Percentiles rank a stretch among this genome's conserved stretches.
Evolutionary conservation across 768 basidiomycete species (phyloP).

Genomic region (Hypholoma sublateritium): DNA sequence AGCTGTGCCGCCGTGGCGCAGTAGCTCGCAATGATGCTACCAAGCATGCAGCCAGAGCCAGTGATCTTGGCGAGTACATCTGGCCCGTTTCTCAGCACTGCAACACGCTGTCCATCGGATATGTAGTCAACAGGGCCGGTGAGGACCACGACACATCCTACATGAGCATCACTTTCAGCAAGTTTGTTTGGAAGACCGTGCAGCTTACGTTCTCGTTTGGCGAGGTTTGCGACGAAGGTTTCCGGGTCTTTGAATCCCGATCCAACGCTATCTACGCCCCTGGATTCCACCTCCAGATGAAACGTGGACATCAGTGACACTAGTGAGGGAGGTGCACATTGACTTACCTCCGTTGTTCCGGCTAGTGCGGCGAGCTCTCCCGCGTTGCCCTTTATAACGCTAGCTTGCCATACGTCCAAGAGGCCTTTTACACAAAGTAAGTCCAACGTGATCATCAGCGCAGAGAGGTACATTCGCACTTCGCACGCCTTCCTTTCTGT

Average conservation of each 20-base stretch:
- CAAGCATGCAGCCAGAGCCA: slow-evolving; percentile 86
- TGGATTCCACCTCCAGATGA: slow-evolving; percentile 55
- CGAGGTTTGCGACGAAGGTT: slow-evolving; percentile 64
- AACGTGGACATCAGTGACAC: background rate
- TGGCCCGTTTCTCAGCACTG: slow-evolving; percentile 76
- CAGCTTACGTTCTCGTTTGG: slow-evolving; percentile 65
- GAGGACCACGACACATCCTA: slow-evolving; percentile 80
- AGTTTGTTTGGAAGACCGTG: slow-evolving; percentile 22
- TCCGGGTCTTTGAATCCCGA: slow-evolving; percentile 75
- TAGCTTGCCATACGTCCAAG: slow-evolving; percentile 76
- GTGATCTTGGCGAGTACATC: slow-evolving; percentile 76
- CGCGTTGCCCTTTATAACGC: slow-evolving; percentile 94
- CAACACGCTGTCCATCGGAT: slow-evolving; percentile 73
- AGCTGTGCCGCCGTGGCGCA: slow-evolving; percentile 62
- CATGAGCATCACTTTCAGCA: background rate
- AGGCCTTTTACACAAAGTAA: slow-evolving; percentile 46
- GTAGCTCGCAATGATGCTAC: slow-evolving; percentile 76
- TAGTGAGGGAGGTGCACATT: background rate
- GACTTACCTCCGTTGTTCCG: slow-evolving; percentile 68
- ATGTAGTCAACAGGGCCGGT: slow-evolving; percentile 83
- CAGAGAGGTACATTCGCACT: slow-evolving; percentile 36
- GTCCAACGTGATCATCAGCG: background rate
- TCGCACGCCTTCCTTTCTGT: slow-evolving; percentile 60
- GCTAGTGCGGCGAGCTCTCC: slow-evolving; percentile 82
- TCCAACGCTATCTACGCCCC: slow-evolving; percentile 87